Evolutionary conservation across 179 eudicot species (phyloP), one percentile per base, ranked within the genome.

Genomic region (Silene noctiflora): DNA sequence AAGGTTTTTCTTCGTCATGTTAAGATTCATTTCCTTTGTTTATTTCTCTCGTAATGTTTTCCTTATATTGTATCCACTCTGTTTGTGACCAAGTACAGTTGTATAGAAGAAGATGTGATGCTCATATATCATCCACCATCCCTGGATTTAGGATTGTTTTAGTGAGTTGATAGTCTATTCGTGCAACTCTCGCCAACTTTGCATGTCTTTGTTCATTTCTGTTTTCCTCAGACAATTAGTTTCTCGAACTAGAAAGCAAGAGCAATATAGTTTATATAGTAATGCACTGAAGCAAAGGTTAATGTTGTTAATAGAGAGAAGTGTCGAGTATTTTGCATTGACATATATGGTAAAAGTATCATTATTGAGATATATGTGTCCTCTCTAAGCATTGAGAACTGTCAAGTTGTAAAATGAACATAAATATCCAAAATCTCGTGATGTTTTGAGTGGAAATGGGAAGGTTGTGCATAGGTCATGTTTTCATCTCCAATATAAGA

Each of bases 381-480:
- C 4, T 10, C 10, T 48, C 71, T 71, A 77, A 48, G 53, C 29
- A 62, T 7, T 1, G 53, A 64, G 58, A 55, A 53, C 27, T 29
- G 55, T 4, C 24, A 22, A 56, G 11, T 17, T 0, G 0, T 4
- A 39, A 39, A 22, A 14, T 17, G 51, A 11, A 48, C 24, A n/a
- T 20, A 33, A 14, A 55, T 16, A 4, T 3, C n/a, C 4, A 39
- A 42, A 16, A 25, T 35, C 2, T 10, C 35, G 55, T 63, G 12
- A 46, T 77, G 55, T 60, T 48, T 56, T 62, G 68, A 71, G 44
- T 8, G 16, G 48, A 56, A 56, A 24, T 35, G 59, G 16, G n/a
- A 17, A 25, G n/a, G 71, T 21, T 19, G 24, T 42, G 42, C 42
- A 44, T 65, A 29, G 17, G 51, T 19, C 46, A 39, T 39, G 39